These are phyloP conservation scores for Euphorbia celastroides DNA, from an alignment of 441 rosid species.

Conservation along the genomic window DNA sequence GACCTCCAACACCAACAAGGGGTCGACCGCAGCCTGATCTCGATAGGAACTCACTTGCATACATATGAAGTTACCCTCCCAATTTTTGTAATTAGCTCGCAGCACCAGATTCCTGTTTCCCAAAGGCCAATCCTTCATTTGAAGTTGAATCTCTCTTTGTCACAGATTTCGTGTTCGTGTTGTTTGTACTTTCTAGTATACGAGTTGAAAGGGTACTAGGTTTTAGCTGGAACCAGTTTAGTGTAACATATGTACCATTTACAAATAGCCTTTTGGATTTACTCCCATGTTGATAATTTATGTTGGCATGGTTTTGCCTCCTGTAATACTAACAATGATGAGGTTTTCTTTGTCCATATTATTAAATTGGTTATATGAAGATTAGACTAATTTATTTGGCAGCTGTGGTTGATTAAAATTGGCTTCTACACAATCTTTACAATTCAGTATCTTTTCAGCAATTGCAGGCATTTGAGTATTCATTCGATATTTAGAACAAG, in stretches of 20 bases:
- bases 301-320: conserved; percentile 8
- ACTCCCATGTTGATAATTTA: conserved; percentile 11
- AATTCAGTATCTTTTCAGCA: background rate
- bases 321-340: conserved; percentile 17
- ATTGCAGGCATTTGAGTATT: too few species aligned
- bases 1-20: conserved; percentile 96
- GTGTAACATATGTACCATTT: conserved; percentile 23
- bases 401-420: background rate
- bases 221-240: conserved; percentile 16
- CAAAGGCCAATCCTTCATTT: conserved; percentile 5
- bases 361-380: background rate
- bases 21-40: conserved; percentile 95
- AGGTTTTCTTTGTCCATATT: conserved; percentile 4
- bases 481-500: too few species aligned
- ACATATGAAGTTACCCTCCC: conserved; percentile 41
- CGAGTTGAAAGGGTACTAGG: conserved; percentile 18
- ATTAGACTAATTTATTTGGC: background rate
- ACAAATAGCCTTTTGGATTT: too few species aligned
- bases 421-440: background rate
- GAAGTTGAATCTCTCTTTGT: conserved; percentile 8
- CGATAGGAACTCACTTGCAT: conserved; percentile 89
- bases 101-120: conserved; percentile 8
- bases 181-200: conserved; percentile 24
- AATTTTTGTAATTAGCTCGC: conserved; percentile 14
- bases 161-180: conserved; percentile 17